phyloP scores from a whole-genome alignment of 2,329 filamentous ascomycete species.

The Cytospora paraplurivora region DNA sequence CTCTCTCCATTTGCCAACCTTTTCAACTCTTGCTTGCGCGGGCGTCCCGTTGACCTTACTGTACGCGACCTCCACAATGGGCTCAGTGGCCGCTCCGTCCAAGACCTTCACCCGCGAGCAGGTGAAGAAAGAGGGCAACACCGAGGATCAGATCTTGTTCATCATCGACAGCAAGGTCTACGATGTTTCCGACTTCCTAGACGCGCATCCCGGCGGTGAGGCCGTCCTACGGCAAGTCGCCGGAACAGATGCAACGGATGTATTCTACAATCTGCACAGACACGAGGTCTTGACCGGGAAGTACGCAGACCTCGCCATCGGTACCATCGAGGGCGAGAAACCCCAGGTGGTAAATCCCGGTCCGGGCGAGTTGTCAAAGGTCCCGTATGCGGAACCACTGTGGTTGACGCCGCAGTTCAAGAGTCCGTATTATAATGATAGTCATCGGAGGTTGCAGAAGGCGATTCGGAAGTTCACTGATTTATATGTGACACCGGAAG shows the following conservation, averaged over 20 bases:
- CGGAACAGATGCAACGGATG: slow-evolving; percentile 76
- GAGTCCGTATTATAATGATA: slow-evolving; percentile 78
- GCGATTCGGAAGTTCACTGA: slow-evolving; percentile 76
- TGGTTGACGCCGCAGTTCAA: slow-evolving; percentile 80
- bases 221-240: slow-evolving; percentile 80
- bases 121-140: slow-evolving; percentile 71
- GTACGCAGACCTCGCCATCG: slow-evolving; percentile 74
- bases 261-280: slow-evolving; percentile 90
- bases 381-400: slow-evolving; percentile 83
- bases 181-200: slow-evolving; percentile 81
- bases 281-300: slow-evolving; percentile 80
- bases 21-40: neutral
- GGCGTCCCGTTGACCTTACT: neutral
- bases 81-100: slow-evolving; percentile 38
- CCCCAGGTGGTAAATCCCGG: slow-evolving; percentile 70
- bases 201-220: slow-evolving; percentile 81
- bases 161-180: slow-evolving; percentile 88
- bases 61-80: slow-evolving; percentile 34
- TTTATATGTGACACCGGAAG: slow-evolving; percentile 70
- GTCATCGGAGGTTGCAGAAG: slow-evolving; percentile 67
- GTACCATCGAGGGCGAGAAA: slow-evolving; percentile 73
- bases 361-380: slow-evolving; percentile 70
- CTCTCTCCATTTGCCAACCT: neutral
- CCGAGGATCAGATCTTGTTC: slow-evolving; percentile 76
- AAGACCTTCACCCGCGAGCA: slow-evolving; percentile 62